These are phyloP conservation scores for Fusarium aywerte DNA, from an alignment of 2,329 filamentous ascomycete species.

Conservation along the genomic window DNA sequence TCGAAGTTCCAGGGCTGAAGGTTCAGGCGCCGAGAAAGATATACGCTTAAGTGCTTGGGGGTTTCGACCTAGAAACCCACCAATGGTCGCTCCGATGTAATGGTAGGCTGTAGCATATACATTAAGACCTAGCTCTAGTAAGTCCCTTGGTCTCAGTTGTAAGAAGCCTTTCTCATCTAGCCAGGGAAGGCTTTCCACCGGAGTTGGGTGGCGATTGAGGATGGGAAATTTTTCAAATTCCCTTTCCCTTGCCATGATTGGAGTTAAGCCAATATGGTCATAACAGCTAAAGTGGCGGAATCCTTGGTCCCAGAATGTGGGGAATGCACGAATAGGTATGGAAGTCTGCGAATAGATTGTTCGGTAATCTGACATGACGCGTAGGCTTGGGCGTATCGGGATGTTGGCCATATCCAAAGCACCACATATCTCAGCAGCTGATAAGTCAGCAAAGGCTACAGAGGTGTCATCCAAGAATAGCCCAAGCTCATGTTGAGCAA, in stretches of 20 bases:
- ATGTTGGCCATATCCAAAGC: not conserved
- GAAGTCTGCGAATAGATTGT: not conserved
- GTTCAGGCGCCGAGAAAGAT: too few relatives aligned
- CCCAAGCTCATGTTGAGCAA: accelerated
- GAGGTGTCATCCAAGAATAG: accelerated
- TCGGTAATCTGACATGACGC: not conserved
- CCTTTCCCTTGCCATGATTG: not conserved
- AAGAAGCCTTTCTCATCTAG: not conserved
- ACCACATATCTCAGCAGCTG: not conserved
- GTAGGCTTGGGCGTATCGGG: accelerated
- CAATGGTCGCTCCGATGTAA: not conserved
- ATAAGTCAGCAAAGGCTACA: not conserved
- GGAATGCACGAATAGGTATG: accelerated
- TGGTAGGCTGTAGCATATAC: not conserved
- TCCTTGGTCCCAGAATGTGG: not conserved
- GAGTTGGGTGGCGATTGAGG: too few relatives aligned
- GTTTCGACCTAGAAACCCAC: too few relatives aligned
- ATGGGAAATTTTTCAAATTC: too few relatives aligned
- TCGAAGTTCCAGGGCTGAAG: too few relatives aligned
- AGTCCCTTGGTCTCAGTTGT: accelerated
- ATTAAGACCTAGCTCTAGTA: not conserved
- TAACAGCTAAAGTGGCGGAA: not conserved
- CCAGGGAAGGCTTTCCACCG: too few relatives aligned
- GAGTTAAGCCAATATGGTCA: accelerated
- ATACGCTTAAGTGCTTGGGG: too few relatives aligned